Conservation (phyloP, 805 yeast genomes). For the Candida hispaniensis region DNA sequence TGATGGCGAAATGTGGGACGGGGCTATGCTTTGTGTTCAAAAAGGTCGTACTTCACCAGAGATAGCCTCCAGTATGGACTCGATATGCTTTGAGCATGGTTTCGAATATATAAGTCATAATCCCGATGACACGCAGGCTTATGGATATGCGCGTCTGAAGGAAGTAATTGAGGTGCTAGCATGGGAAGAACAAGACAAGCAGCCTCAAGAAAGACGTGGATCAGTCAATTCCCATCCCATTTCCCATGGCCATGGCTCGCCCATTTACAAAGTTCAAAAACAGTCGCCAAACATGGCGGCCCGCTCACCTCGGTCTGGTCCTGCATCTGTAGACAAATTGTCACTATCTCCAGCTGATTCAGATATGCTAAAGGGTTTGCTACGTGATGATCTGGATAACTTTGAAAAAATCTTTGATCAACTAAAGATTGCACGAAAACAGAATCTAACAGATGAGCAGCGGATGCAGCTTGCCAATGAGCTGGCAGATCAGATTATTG, state of each 20-base stretch:
- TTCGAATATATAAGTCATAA: conserved; percentile 23
- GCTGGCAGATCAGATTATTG: conserved; percentile 27
- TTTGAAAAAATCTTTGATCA: conserved; percentile 25
- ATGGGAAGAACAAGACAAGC: conserved; percentile 18
- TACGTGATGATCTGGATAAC: conserved; percentile 22
- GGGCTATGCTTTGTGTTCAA: conserved; percentile 23
- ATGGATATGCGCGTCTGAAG: conserved; percentile 24
- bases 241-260: conserved; percentile 1
- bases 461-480: conserved; percentile 27
- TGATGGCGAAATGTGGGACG: conserved; percentile 24
- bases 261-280: no score
- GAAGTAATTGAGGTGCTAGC: conserved; percentile 25
- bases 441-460: conserved; percentile 25
- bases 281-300: no score
- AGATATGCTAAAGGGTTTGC: conserved; percentile 13
- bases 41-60: conserved; percentile 16
- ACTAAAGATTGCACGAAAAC: conserved; percentile 23
- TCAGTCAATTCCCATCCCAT: conserved; percentile 11
- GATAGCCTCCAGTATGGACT: conserved; percentile 16
- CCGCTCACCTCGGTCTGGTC: background rate
- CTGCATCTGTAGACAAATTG: conserved; percentile 8
- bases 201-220: conserved; percentile 16
- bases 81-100: conserved; percentile 22
- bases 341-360: conserved; percentile 13
- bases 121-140: conserved; percentile 18